Percentiles rank a stretch among this genome's conserved stretches.
Evolutionary conservation across 108 stramenopile genomes (phyloP).

Genomic region (Cyclotella atomus): DNA sequence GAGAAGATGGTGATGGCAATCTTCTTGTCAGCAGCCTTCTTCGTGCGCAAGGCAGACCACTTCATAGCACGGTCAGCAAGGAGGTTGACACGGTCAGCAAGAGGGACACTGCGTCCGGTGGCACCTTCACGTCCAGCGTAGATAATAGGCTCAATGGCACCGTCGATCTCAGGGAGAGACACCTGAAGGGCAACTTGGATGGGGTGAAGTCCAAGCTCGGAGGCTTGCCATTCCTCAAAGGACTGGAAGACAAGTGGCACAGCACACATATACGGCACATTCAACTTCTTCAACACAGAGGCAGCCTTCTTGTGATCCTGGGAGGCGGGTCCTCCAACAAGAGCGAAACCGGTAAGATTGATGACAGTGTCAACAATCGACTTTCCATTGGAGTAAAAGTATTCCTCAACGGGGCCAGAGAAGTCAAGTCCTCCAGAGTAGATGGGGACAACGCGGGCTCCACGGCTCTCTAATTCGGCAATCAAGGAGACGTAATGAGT

Average conservation of each 20-base stretch:
- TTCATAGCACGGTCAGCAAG: slow-evolving; percentile 93
- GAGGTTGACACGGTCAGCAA: slow-evolving; percentile 94
- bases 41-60: slow-evolving; percentile 85
- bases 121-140: slow-evolving; percentile 97
- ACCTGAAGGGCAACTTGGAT: slow-evolving; percentile 97
- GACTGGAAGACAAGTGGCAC: slow-evolving; percentile 98
- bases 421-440: slow-evolving; percentile 98
- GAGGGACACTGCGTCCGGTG: slow-evolving; percentile 92
- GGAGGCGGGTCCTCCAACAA: slow-evolving; percentile 95
- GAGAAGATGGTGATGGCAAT: slow-evolving; percentile 97
- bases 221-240: slow-evolving; percentile 97
- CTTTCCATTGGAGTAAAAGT: slow-evolving; percentile 83
- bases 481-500: slow-evolving; percentile 96
- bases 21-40: slow-evolving; percentile 93
- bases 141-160: slow-evolving; percentile 97
- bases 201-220: slow-evolving; percentile 95
- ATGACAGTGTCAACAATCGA: slow-evolving; percentile 93
- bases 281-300: slow-evolving; percentile 83
- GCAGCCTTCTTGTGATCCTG: slow-evolving; percentile 97
- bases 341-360: slow-evolving; percentile 96
- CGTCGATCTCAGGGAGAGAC: slow-evolving; percentile 96
- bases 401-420: slow-evolving; percentile 95
- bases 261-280: slow-evolving; percentile 95
- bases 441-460: slow-evolving; percentile 88
- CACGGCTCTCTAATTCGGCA: slow-evolving; percentile 94